Conservation (phyloP, 805 yeast genomes). For the Ogataea salicorniae region DNA sequence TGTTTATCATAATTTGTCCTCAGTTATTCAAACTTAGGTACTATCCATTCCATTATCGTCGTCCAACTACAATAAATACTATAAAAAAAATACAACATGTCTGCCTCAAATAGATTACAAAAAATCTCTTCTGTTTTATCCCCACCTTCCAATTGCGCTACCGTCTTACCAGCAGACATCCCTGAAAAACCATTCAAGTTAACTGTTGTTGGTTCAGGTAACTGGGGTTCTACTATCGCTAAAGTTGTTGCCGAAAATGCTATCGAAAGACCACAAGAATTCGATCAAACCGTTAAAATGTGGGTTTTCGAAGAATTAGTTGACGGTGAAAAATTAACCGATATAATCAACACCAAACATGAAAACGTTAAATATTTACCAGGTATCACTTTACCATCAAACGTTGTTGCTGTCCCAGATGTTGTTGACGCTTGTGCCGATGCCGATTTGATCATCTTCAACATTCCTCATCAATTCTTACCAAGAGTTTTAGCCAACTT, state of each 20-base stretch:
- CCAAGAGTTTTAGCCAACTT: conserved; percentile 70
- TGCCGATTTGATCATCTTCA: conserved; percentile 86
- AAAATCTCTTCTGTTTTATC: conserved; percentile 16
- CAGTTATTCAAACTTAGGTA: no score
- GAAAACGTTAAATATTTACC: conserved; percentile 95
- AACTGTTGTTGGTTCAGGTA: conserved; percentile 91
- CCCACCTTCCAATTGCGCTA: conserved; percentile 16
- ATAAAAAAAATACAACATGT: conserved; percentile 7
- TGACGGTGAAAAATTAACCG: conserved; percentile 77
- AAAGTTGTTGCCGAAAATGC: conserved; percentile 91
- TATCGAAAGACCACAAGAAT: conserved; percentile 62
- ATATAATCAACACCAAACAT: conserved; percentile 83
- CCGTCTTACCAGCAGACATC: conserved; percentile 14
- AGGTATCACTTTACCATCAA: conserved; percentile 78
- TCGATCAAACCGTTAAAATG: conserved; percentile 77
- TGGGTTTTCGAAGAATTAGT: conserved; percentile 92
- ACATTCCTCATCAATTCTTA: conserved; percentile 96
- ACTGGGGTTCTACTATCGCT: conserved; percentile 98
- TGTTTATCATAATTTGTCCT: no score
- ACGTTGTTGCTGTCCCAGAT: conserved; percentile 84
- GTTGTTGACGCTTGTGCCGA: conserved; percentile 67
- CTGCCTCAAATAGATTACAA: conserved; percentile 24
- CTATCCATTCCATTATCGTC: neutral
- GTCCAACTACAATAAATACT: neutral
- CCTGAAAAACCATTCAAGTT: conserved; percentile 43